Conservation (phyloP, 139 green algal genomes). For the Volvox africanus region DNA sequence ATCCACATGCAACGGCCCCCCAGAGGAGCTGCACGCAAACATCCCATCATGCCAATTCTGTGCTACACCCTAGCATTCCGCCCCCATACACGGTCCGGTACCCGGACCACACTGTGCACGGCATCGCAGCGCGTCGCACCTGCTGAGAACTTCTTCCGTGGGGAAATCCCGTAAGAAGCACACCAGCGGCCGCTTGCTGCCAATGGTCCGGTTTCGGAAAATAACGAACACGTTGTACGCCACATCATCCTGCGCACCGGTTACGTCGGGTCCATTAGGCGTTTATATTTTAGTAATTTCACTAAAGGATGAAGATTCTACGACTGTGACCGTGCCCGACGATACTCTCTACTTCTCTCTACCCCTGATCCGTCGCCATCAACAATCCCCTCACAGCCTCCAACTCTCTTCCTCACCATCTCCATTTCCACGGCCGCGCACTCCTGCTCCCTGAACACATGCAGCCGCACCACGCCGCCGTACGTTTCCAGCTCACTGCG, state of each 20-base stretch:
- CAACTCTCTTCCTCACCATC: background rate
- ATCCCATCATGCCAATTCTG: too few relatives aligned
- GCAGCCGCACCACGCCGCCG: background rate
- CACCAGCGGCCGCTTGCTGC: background rate
- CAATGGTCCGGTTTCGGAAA: background rate
- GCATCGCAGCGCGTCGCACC: background rate
- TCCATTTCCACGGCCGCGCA: conserved; percentile 19
- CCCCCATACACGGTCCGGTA: too few relatives aligned
- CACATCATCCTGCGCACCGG: background rate
- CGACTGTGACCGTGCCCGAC: too few relatives aligned
- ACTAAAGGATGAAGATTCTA: too few relatives aligned
- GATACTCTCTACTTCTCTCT: too few relatives aligned
- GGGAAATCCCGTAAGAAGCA: conserved; percentile 27
- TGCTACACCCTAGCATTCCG: too few relatives aligned
- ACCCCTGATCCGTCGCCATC: too few relatives aligned
- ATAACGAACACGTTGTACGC: background rate
- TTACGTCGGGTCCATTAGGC: background rate
- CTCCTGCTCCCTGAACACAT: background rate
- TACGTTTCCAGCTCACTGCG: background rate
- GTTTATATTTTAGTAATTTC: too few relatives aligned
- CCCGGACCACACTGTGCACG: background rate
- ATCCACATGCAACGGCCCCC: too few relatives aligned
- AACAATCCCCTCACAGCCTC: background rate
- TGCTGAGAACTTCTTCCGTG: conserved; percentile 9
- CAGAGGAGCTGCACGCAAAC: too few relatives aligned